These are phyloP conservation scores for Stereocaulon alpinum DNA, from an alignment of 495 filamentous ascomycete species.

Conservation along the genomic window DNA sequence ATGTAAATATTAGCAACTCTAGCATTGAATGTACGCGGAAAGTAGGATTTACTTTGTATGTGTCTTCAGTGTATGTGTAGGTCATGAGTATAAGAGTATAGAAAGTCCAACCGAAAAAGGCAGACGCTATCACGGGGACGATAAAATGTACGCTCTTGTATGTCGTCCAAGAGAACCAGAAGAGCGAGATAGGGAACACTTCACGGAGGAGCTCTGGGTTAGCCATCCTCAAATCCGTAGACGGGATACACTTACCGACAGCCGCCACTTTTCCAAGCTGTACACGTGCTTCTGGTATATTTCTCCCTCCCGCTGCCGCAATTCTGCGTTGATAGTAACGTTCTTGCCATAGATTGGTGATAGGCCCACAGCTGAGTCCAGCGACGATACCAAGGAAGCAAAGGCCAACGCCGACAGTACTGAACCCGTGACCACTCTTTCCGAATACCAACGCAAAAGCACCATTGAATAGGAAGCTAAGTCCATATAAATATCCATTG, in stretches of 20 bases:
- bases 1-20: neutral
- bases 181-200: slow-evolving; percentile 33
- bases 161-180: slow-evolving; percentile 41
- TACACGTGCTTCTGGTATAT: slow-evolving; percentile 32
- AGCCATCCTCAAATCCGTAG: neutral
- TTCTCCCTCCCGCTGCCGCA: slow-evolving; percentile 18
- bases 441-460: slow-evolving; percentile 39
- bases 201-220: neutral
- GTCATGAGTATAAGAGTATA: slow-evolving; percentile 28
- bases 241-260: slow-evolving; percentile 11
- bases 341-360: slow-evolving; percentile 36
- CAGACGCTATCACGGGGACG: slow-evolving; percentile 38
- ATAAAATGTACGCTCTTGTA: slow-evolving; percentile 36
- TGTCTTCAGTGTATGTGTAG: slow-evolving; percentile 26
- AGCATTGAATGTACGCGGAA: neutral
- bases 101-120: slow-evolving; percentile 32
- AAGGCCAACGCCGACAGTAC: slow-evolving; percentile 30
- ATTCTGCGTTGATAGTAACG: slow-evolving; percentile 25
- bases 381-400: slow-evolving; percentile 35
- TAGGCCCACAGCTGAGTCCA: slow-evolving; percentile 33
- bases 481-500: slow-evolving; percentile 33
- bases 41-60: slow-evolving; percentile 15
- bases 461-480: slow-evolving; percentile 31
- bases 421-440: slow-evolving; percentile 33
- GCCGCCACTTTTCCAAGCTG: slow-evolving; percentile 23